phyloP scores from a whole-genome alignment of 2,329 filamentous ascomycete genomes.

The Trichoderma atroviride region DNA sequence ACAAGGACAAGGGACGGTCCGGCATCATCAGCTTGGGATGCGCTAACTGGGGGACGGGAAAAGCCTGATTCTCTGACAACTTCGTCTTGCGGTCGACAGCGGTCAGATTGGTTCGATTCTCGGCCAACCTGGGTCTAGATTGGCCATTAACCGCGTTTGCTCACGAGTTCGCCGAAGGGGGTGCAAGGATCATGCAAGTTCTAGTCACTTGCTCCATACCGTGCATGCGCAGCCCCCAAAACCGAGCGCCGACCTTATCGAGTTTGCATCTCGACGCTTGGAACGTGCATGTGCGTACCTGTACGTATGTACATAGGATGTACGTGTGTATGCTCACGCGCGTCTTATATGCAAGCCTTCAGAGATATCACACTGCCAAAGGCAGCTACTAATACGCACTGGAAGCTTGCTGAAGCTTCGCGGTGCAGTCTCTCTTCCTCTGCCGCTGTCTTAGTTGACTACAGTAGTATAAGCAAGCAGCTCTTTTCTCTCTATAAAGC shows the following conservation, averaged over 20 bases:
- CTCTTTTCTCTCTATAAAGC: not conserved
- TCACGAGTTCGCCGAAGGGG: conserved; percentile 24
- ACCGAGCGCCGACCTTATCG: conserved; percentile 9
- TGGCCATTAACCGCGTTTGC: conserved; percentile 13
- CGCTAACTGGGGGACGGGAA: not conserved
- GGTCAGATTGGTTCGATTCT: conserved; percentile 27
- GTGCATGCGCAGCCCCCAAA: conserved; percentile 4
- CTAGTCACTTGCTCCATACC: not conserved
- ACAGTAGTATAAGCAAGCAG: not conserved
- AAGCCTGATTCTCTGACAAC: conserved; percentile 15
- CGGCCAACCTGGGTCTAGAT: conserved; percentile 23
- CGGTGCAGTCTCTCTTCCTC: not conserved
- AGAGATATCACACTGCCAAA: conserved; percentile 20
- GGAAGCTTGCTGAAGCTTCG: conserved; percentile 6
- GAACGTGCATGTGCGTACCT: conserved; percentile 8
- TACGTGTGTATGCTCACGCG: conserved; percentile 7
- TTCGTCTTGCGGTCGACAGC: conserved; percentile 5
- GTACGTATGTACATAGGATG: not conserved
- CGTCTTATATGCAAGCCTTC: conserved; percentile 19
- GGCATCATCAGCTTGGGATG: conserved; percentile 20
- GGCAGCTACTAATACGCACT: not conserved
- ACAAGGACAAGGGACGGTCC: conserved; percentile 26
- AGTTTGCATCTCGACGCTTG: conserved; percentile 10
- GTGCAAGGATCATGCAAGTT: conserved; percentile 1
- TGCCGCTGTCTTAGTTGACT: not conserved